phyloP scores from a whole-genome alignment of 106 monocot species.

The Vanilla planifolia region DNA sequence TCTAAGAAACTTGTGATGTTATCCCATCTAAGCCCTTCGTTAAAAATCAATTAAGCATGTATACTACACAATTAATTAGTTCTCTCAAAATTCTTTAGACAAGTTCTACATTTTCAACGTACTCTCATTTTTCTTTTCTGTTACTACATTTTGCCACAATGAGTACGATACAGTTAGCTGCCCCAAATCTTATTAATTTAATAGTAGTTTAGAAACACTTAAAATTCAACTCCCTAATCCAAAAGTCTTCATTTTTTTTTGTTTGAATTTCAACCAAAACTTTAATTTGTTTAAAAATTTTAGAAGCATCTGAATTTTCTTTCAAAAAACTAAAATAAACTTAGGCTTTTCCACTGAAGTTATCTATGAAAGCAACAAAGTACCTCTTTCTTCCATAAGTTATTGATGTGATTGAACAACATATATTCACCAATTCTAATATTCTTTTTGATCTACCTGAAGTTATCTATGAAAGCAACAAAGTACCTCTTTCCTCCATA shows the following conservation, averaged over 20 bases:
- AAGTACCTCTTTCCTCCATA: too few relatives aligned
- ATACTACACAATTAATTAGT: background rate
- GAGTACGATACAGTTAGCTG: background rate
- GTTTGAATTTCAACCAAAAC: background rate
- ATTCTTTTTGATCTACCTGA: too few relatives aligned
- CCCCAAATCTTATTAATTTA: background rate
- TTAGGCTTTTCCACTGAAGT: too few relatives aligned
- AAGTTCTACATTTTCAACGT: background rate
- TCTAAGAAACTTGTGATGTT: background rate
- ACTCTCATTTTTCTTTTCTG: background rate
- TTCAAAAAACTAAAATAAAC: background rate
- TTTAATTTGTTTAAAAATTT: background rate
- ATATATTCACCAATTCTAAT: too few relatives aligned
- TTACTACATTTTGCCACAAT: background rate
- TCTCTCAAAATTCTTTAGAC: background rate
- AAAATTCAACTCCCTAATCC: background rate
- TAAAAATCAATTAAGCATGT: background rate
- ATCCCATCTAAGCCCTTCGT: background rate
- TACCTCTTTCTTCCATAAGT: too few relatives aligned
- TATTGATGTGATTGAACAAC: too few relatives aligned
- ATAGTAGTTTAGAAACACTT: background rate
- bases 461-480: too few relatives aligned
- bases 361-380: too few relatives aligned
- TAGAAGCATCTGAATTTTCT: background rate
- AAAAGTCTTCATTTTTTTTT: background rate